Evolutionary conservation across 805 yeast genomes (phyloP).

Genomic region (Pichia phayaonensis): DNA sequence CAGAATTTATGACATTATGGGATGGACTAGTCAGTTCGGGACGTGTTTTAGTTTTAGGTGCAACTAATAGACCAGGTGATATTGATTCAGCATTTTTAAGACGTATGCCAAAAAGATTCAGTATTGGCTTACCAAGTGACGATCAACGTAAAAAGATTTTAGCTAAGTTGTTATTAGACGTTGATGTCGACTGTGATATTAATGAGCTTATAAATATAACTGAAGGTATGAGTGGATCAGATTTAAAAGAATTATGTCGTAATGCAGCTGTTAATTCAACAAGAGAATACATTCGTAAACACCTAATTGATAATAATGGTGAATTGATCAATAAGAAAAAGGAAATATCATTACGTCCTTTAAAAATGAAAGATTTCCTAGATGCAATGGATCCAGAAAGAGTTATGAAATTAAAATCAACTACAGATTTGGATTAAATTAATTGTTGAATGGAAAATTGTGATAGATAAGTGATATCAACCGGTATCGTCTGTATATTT

Average conservation of each 20-base stretch:
- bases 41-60: constrained; percentile 82
- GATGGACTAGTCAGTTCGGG: constrained; percentile 80
- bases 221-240: constrained; percentile 82
- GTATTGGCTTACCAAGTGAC: constrained; percentile 63
- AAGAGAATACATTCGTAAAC: constrained; percentile 66
- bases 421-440: constrained; percentile 11
- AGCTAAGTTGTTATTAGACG: constrained; percentile 56
- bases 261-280: constrained; percentile 90
- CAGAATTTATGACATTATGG: constrained; percentile 97
- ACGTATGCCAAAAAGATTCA: constrained; percentile 85
- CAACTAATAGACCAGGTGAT: constrained; percentile 87
- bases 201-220: constrained; percentile 55
- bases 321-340: constrained; percentile 28
- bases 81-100: constrained; percentile 89
- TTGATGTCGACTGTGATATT: constrained; percentile 61
- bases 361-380: constrained; percentile 57
- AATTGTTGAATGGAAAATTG: background rate
- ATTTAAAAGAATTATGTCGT: constrained; percentile 81
- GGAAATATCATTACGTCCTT: constrained; percentile 48
- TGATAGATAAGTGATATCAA: background rate
- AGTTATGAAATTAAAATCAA: constrained; percentile 10
- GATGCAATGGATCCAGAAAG: constrained; percentile 24
- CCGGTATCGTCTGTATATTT: background rate
- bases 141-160: constrained; percentile 67
- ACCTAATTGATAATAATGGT: constrained; percentile 35